These are phyloP conservation scores for Exophiala calicioides DNA, from an alignment of 2,329 filamentous ascomycete genomes.

Conservation along the genomic window DNA sequence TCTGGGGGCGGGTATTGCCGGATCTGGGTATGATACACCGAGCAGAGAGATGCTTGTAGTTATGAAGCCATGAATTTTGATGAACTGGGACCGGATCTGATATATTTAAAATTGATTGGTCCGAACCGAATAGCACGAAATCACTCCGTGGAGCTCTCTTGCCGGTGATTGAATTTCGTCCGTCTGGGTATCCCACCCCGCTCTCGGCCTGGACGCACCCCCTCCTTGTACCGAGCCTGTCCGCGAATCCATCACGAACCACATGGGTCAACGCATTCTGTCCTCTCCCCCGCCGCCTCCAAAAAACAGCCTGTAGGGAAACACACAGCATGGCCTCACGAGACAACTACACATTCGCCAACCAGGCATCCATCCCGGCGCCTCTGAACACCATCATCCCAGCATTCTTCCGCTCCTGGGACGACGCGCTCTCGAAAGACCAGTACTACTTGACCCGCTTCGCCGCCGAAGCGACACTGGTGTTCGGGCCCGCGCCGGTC, in stretches of 20 bases:
- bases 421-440: slow-evolving; percentile 14
- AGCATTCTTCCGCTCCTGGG: slow-evolving; percentile 23
- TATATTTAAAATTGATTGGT: no score
- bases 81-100: slow-evolving; percentile 1
- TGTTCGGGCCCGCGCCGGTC: slow-evolving; percentile 13
- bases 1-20: not conserved
- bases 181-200: no score
- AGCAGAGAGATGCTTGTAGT: not conserved
- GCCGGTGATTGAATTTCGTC: not conserved
- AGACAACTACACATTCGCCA: slow-evolving; percentile 25
- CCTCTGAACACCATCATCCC: slow-evolving; percentile 15
- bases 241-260: no score
- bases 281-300: no score
- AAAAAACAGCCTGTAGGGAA: no score
- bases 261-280: no score
- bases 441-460: slow-evolving; percentile 19
- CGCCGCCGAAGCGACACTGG: slow-evolving; percentile 17
- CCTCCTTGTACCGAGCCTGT: no score
- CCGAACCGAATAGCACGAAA: no score
- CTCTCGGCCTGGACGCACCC: no score
- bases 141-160: no score
- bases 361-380: slow-evolving; percentile 20
- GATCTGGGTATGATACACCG: not conserved
- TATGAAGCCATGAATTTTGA: slow-evolving; percentile 20
- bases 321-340: slow-evolving; percentile 14